Evolutionary conservation across 1,284 basidiomycete species (phyloP).

Genomic region (Marasmius tenuissimus): DNA sequence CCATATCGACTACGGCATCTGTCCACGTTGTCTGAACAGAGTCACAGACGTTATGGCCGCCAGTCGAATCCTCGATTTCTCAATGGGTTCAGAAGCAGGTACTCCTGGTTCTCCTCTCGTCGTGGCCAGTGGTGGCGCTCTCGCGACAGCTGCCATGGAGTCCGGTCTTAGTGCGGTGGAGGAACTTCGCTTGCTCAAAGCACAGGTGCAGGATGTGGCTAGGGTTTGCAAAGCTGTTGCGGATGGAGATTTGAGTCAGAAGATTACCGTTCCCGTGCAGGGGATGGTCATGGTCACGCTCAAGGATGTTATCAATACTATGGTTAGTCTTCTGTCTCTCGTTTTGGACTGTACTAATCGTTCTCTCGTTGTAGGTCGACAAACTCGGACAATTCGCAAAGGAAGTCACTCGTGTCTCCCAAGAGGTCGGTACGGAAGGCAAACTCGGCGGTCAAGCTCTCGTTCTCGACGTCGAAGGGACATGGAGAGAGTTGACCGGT

Average conservation of each 20-base stretch:
- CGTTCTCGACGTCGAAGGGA: slow-evolving; percentile 91
- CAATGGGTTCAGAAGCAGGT: background rate
- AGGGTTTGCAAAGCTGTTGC: slow-evolving; percentile 97
- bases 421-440: slow-evolving; percentile 92
- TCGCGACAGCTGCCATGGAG: slow-evolving; percentile 51
- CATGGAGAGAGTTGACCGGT: slow-evolving; percentile 88
- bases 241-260: slow-evolving; percentile 90
- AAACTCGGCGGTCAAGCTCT: slow-evolving; percentile 92
- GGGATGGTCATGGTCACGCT: slow-evolving; percentile 97
- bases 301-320: slow-evolving; percentile 97
- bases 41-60: background rate
- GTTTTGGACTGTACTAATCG: slow-evolving; percentile 16
- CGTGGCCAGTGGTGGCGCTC: slow-evolving; percentile 20
- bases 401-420: slow-evolving; percentile 84
- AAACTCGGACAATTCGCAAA: slow-evolving; percentile 81
- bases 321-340: slow-evolving; percentile 52
- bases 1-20: background rate
- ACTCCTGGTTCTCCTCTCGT: slow-evolving; percentile 4
- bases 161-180: slow-evolving; percentile 58
- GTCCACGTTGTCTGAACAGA: background rate
- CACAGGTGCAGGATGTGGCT: slow-evolving; percentile 72
- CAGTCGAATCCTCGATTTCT: background rate
- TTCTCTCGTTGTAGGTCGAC: slow-evolving; percentile 49
- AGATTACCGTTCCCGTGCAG: slow-evolving; percentile 95
- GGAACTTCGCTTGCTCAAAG: slow-evolving; percentile 68